These are phyloP conservation scores for Puccinia polysora DNA, from an alignment of 1,284 basidiomycete genomes.

Conservation along the genomic window DNA sequence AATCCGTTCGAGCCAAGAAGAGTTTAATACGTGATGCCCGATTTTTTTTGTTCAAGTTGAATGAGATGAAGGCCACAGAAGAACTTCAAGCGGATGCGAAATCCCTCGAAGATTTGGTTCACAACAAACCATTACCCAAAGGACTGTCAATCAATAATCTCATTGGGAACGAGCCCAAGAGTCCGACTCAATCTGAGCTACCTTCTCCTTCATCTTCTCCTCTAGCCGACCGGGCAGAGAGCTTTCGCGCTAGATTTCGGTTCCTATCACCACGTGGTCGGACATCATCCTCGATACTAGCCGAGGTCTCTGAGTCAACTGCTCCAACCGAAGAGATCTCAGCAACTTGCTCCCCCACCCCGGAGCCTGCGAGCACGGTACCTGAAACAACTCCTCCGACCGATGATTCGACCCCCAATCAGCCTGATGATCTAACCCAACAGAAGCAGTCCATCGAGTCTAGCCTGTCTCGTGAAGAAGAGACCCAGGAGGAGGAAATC, in stretches of 20 bases:
- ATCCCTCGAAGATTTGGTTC: background rate
- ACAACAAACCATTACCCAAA: background rate
- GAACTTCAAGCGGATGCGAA: conserved; percentile 15
- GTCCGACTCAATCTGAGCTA: background rate
- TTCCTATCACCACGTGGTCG: conserved; percentile 24
- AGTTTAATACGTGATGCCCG: conserved; percentile 48
- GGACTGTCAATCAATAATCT: background rate
- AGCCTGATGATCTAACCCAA: no score
- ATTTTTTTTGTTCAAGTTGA: conserved; percentile 46
- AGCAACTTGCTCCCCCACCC: background rate
- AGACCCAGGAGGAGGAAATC: no score
- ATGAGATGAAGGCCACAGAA: conserved; percentile 47
- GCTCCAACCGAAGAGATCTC: no score
- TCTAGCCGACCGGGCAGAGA: background rate
- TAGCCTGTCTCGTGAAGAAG: no score
- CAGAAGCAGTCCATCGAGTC: no score
- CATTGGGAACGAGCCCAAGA: background rate
- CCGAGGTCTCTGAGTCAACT: conserved; percentile 1
- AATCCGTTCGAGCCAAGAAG: conserved; percentile 72
- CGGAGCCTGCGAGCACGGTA: background rate
- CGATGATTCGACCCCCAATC: no score
- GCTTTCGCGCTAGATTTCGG: conserved; percentile 22
- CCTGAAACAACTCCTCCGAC: no score
- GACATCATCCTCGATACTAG: background rate
- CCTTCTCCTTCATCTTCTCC: conserved; percentile 12